Evolutionary conservation across 805 yeast genomes (phyloP), one percentile per base, ranked within the genome.

Genomic region (Candida xiaguanensis): DNA sequence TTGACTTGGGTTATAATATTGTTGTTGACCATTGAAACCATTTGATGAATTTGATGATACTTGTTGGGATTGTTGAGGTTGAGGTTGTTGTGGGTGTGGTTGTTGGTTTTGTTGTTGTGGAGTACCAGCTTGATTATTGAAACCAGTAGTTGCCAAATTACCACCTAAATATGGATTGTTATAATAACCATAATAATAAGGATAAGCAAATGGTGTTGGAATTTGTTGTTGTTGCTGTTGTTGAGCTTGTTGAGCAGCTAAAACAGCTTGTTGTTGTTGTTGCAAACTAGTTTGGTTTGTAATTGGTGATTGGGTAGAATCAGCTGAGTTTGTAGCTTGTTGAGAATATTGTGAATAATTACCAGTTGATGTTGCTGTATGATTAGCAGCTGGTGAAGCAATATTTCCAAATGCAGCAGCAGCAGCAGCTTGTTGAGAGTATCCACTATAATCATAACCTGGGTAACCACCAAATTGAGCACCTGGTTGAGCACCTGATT

Each of bases 381-480:
- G 52, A 26, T 58, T 45, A 43, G 56, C 57, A 19, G 57, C 54
- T 35, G 60, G 63, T 17, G 63, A 56, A 22, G 57, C 57, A 42
- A 53, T 48, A 27, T 57, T 52, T 22, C 57, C 52, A 38, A 58
- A 52, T 12, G 55, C 55, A 22, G 49, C 54, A 39, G 58, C 54
- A 31, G 57, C 59, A 38, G 56, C 58, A 36, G 51, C 54, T 46
- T 61, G 70, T 40, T 59, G 65, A 36, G 55, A 61, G 50, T 67
- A 66, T 27, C 60, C 61, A 30, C 64, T 55, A 56, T 69, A 69
- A 49, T 69, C 75, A 33, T 59, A 53, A 20, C 69, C 70, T 34
- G 74, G 74, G 55, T 67, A 70, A 33, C 63, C 67, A 34, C 58
- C 72, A 50, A 60, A 69, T 50, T 64, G 70, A 31, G 48, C 53